These are phyloP conservation scores for Aspergillus ostianus DNA, from an alignment of 495 filamentous ascomycete species.

Conservation along the genomic window DNA sequence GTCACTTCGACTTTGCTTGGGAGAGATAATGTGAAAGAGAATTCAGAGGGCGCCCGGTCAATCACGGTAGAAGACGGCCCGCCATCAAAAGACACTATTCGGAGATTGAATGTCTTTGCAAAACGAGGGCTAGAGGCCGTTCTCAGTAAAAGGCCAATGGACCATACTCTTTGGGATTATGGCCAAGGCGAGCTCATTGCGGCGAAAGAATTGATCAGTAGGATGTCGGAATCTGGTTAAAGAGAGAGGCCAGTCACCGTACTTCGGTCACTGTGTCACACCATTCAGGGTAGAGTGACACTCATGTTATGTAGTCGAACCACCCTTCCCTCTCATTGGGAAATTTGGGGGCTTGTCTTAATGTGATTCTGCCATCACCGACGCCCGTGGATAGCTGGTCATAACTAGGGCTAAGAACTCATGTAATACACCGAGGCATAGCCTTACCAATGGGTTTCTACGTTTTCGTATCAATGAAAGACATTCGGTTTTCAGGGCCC, in stretches of 20 bases:
- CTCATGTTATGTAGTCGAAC: background rate
- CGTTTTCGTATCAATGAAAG: no score
- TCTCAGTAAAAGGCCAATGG: conserved; percentile 56
- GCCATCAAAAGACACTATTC: conserved; percentile 52
- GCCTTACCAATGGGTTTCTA: no score
- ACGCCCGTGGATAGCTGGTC: no score
- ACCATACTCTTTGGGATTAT: conserved; percentile 64
- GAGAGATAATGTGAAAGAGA: conserved; percentile 7
- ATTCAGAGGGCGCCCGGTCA: conserved; percentile 6
- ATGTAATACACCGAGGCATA: no score
- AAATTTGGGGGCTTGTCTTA: no score
- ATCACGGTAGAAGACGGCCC: conserved; percentile 5
- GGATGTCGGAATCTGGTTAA: conserved; percentile 51
- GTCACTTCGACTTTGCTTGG: conserved; percentile 13
- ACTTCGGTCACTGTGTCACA: conserved; percentile 3
- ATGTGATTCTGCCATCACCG: no score
- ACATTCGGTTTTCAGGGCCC: no score
- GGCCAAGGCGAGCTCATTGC: conserved; percentile 73
- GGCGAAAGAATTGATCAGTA: conserved; percentile 68
- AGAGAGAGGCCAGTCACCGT: conserved; percentile 42
- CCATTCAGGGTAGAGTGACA: background rate
- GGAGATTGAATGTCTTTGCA: conserved; percentile 68
- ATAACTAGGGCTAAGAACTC: no score
- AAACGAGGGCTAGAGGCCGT: conserved; percentile 74
- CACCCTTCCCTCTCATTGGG: no score